phyloP scores from a whole-genome alignment of 345 rosid genomes.

The Lepidium africanum region DNA sequence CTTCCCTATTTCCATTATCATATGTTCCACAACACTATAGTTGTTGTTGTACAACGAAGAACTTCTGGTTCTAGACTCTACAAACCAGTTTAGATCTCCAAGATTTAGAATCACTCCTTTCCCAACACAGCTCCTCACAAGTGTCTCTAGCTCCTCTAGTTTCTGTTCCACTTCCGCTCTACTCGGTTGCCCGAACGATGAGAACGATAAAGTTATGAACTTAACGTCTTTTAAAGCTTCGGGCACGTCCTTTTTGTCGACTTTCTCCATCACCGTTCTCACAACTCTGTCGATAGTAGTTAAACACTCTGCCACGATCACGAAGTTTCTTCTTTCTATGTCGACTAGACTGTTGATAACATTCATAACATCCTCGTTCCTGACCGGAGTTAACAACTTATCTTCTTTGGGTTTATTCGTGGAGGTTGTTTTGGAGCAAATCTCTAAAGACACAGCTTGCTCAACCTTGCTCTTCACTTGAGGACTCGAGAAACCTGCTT shows the following conservation, averaged over 20 bases:
- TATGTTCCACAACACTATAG: slow-evolving; percentile 51
- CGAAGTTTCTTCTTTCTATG: slow-evolving; percentile 40
- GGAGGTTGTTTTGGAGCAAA: slow-evolving; percentile 37
- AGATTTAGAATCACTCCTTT: slow-evolving; percentile 55
- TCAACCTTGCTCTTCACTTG: slow-evolving; percentile 86
- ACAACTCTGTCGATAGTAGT: slow-evolving; percentile 46
- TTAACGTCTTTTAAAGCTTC: slow-evolving; percentile 49
- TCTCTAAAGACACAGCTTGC: slow-evolving; percentile 55
- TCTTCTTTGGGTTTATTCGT: slow-evolving; percentile 45
- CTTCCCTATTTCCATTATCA: slow-evolving; percentile 69
- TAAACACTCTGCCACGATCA: slow-evolving; percentile 71
- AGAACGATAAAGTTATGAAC: slow-evolving; percentile 41
- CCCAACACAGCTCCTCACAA: slow-evolving; percentile 36
- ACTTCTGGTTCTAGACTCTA: slow-evolving; percentile 39
- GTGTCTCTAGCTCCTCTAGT: slow-evolving; percentile 46
- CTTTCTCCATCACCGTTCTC: slow-evolving; percentile 53
- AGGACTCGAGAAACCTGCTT: slow-evolving; percentile 91
- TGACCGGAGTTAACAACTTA: slow-evolving; percentile 16
- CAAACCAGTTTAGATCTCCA: slow-evolving; percentile 73
- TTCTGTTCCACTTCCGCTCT: slow-evolving; percentile 51
- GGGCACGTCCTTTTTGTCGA: slow-evolving; percentile 51
- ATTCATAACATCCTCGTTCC: slow-evolving; percentile 53
- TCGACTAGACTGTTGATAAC: slow-evolving; percentile 51
- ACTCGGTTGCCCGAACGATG: slow-evolving; percentile 44
- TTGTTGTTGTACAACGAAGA: slow-evolving; percentile 24